Base-by-base conservation (phyloP, 805 yeast genomes). In the Saccharomycopsis sp. region DNA sequence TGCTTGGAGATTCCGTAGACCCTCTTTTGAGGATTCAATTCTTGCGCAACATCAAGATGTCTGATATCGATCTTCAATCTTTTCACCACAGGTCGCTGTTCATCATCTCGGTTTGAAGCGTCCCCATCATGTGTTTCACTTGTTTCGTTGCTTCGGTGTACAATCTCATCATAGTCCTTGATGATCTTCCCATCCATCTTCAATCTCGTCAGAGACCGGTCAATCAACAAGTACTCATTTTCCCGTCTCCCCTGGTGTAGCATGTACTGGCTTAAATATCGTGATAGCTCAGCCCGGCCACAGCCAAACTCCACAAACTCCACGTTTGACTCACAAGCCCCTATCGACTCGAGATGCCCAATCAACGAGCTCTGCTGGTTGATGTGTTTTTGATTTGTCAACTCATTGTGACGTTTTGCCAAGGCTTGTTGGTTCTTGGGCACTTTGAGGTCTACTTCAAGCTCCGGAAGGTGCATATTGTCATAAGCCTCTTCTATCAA, bases 1-100 rank as follows among this genome's bases (percentile, higher is more conserved):
- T 87, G 96, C 57, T 87, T 87, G 4, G 95, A 86, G 2, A 87
- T 73, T 1, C 78, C 85, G n/a, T n/a, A n/a, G n/a, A n/a, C n/a
- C n/a, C n/a, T n/a, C n/a, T n/a, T n/a, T n/a, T n/a, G n/a, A n/a
- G 27, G 12, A 23, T 48, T 49, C 1, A 42, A 17, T 5, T 44
- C 25, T 19, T 61, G 52, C 2, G 49, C 74, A 5, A 84, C 57
- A 31, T 65, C 54, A 27, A 87, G 56, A 52, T 87, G 95, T 58
- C 84, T 84, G 43, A 87, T 88, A 56, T 87, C 96, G 6, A 79
- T 72, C 50, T 81, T 75, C 4, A 75, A 58, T 48, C 95, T 61
- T 39, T 63, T 57, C 7, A 74, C 63, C 16, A 40, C 54, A 0
- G 73, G 68, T 2, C n/a, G n/a, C n/a, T n/a, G n/a, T n/a, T n/a